A percentile compares a stretch with the other conserved stretches of the same genome.
These are phyloP conservation scores for Cladosporium oxysporum DNA, from an alignment of 2,329 filamentous ascomycete genomes.

Conservation along the genomic window DNA sequence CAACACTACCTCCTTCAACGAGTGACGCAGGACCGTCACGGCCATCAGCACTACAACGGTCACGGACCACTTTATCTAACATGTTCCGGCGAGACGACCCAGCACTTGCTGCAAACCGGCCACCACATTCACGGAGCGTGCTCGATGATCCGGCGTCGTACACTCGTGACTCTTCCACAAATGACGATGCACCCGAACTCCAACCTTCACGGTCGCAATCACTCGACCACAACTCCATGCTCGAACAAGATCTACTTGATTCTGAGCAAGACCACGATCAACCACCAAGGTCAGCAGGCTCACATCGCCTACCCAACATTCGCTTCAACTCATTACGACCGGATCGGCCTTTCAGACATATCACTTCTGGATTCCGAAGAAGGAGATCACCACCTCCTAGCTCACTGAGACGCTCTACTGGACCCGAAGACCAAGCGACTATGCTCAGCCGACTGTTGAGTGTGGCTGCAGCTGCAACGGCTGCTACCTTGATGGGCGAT, in stretches of 20 bases:
- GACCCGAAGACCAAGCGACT: constrained; percentile 63
- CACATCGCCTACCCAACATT: constrained; percentile 32
- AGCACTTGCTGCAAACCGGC: neutral
- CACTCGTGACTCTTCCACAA: constrained; percentile 22
- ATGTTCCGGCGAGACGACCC: constrained; percentile 18
- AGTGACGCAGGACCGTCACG: constrained; percentile 20
- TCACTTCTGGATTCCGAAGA: constrained; percentile 52
- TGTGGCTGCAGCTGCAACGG: constrained; percentile 64
- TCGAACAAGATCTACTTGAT: constrained; percentile 40
- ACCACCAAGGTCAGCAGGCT: constrained; percentile 30
- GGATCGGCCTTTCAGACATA: constrained; percentile 41
- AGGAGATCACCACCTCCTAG: constrained; percentile 49
- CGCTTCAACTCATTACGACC: constrained; percentile 35
- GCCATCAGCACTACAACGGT: constrained; percentile 20
- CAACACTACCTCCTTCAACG: constrained; percentile 21
- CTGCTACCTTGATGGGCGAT: constrained; percentile 64
- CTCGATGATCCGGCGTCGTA: constrained; percentile 32
- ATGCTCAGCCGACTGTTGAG: constrained; percentile 62
- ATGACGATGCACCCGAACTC: constrained; percentile 25
- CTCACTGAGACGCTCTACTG: constrained; percentile 40
- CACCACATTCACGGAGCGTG: constrained; percentile 20
- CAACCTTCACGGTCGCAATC: constrained; percentile 36
- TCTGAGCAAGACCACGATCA: constrained; percentile 26
- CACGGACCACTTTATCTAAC: constrained; percentile 19
- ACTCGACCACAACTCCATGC: constrained; percentile 34